Percentiles rank a stretch among this genome's conserved stretches.
phyloP scores from a whole-genome alignment of 306 rosid species.

The Phaseolus lunatus region DNA sequence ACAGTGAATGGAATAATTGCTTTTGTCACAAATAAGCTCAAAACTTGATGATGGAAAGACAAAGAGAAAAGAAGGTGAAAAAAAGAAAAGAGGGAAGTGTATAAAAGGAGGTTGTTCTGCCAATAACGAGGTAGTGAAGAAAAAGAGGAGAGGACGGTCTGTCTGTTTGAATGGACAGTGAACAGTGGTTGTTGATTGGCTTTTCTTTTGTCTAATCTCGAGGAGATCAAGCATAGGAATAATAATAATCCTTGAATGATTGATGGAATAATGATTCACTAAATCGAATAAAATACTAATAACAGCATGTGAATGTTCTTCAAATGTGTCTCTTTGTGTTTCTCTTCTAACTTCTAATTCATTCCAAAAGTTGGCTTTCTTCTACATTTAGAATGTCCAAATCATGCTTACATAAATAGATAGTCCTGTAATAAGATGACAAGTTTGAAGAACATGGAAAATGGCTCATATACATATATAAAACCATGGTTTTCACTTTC shows the following conservation, averaged over 20 bases:
- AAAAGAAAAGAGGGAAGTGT: slow-evolving; percentile 45
- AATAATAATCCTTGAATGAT: slow-evolving; percentile 52
- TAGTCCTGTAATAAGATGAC: background rate
- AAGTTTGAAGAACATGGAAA: slow-evolving; percentile 6
- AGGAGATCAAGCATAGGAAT: slow-evolving; percentile 28
- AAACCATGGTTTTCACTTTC: background rate
- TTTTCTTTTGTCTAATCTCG: slow-evolving; percentile 43
- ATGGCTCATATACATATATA: background rate
- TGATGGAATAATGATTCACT: slow-evolving; percentile 41
- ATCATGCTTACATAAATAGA: slow-evolving; percentile 7
- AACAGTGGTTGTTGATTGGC: slow-evolving; percentile 33
- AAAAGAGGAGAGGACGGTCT: slow-evolving; percentile 48
- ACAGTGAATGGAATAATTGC: slow-evolving; percentile 59
- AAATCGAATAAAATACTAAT: slow-evolving; percentile 14
- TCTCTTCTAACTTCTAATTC: slow-evolving; percentile 18
- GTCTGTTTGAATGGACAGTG: slow-evolving; percentile 55
- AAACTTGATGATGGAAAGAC: slow-evolving; percentile 43
- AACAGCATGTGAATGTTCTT: slow-evolving; percentile 14
- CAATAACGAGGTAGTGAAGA: slow-evolving; percentile 50
- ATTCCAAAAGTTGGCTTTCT: slow-evolving; percentile 42
- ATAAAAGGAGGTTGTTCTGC: slow-evolving; percentile 52
- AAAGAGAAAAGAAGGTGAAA: slow-evolving; percentile 40
- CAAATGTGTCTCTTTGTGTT: slow-evolving; percentile 4
- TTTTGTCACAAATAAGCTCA: slow-evolving; percentile 57
- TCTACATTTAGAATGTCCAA: slow-evolving; percentile 1